Percentiles rank a stretch among this genome's conserved stretches.
These are phyloP conservation scores for Phlebiopsis gigantea DNA, from an alignment of 768 basidiomycete species.

Conservation along the genomic window DNA sequence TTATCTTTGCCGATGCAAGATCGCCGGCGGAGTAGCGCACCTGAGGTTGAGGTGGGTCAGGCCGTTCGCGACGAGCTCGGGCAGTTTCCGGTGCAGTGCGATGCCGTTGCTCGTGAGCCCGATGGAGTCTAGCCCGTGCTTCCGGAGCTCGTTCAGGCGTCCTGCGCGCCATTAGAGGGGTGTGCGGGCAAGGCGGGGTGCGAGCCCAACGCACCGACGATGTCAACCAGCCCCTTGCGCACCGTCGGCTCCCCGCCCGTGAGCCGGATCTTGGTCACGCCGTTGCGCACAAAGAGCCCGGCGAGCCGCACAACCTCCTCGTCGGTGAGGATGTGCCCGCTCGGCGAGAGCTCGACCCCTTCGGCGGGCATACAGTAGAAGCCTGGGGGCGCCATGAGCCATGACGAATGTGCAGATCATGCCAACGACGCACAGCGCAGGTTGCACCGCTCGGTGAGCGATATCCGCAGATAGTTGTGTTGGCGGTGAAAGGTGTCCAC, in stretches of 20 bases:
- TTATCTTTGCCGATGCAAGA: conserved; percentile 29
- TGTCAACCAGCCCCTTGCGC: conserved; percentile 63
- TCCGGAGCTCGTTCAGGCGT: conserved; percentile 54
- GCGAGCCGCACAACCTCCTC: conserved; percentile 73
- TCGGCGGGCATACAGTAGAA: conserved; percentile 91
- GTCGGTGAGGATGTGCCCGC: conserved; percentile 63
- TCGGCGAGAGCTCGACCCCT: conserved; percentile 71
- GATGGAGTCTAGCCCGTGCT: conserved; percentile 62
- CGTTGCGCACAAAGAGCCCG: conserved; percentile 70
- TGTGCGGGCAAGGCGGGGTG: neutral
- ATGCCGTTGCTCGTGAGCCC: conserved; percentile 87
- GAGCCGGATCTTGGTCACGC: conserved; percentile 82
- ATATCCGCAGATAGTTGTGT: conserved; percentile 88
- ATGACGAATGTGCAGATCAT: neutral
- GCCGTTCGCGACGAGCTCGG: conserved; percentile 60
- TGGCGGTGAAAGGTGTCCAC: conserved; percentile 62
- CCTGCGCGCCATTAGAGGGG: conserved; percentile 30
- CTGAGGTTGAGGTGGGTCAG: conserved; percentile 66
- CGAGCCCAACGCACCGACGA: conserved; percentile 47
- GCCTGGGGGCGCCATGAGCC: conserved; percentile 36
- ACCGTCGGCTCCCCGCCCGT: conserved; percentile 89
- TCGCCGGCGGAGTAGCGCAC: conserved; percentile 22
- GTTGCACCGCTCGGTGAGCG: conserved; percentile 83
- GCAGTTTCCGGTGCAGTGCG: conserved; percentile 67
- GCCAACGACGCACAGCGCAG: conserved; percentile 50